A percentile compares a stretch with the other conserved stretches of the same genome.
Evolutionary conservation across 2,329 filamentous ascomycete species (phyloP).

Genomic region (Alternaria angustiovoidea): DNA sequence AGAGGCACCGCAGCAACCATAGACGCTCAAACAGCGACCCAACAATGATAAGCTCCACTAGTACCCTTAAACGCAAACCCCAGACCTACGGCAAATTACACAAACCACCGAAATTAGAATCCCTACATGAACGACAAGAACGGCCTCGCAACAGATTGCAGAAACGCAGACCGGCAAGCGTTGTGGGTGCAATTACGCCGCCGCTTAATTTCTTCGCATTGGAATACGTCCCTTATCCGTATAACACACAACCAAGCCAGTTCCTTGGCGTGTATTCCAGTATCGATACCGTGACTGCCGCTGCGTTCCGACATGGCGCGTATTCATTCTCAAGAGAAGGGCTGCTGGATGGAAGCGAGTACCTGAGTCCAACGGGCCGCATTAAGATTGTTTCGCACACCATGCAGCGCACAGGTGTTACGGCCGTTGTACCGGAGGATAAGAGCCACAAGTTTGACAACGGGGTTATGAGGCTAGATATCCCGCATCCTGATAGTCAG

Average conservation of each 20-base stretch:
- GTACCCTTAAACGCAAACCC: neutral
- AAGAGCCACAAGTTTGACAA: slow-evolving; percentile 10
- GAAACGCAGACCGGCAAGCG: slow-evolving; percentile 12
- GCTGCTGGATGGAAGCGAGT: slow-evolving; percentile 31
- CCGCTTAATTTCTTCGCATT: slow-evolving; percentile 18
- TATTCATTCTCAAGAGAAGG: slow-evolving; percentile 37
- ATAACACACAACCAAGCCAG: slow-evolving; percentile 25
- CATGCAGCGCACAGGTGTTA: slow-evolving; percentile 23
- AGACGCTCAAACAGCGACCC: slow-evolving; percentile 19
- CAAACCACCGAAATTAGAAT: slow-evolving; percentile 25
- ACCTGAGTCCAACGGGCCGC: slow-evolving; percentile 30
- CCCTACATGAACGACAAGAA: slow-evolving; percentile 16
- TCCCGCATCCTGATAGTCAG: slow-evolving; percentile 31
- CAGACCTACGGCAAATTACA: slow-evolving; percentile 22
- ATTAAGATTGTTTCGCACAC: slow-evolving; percentile 30
- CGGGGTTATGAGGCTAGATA: slow-evolving; percentile 26
- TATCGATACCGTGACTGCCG: slow-evolving; percentile 28
- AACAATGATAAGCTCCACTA: neutral
- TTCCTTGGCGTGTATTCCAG: slow-evolving; percentile 35
- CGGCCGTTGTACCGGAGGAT: slow-evolving; percentile 16
- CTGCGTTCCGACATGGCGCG: slow-evolving; percentile 30
- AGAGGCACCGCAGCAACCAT: slow-evolving; percentile 10
- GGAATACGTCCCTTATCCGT: slow-evolving; percentile 35
- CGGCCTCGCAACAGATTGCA: slow-evolving; percentile 23
- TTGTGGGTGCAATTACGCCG: neutral